Base-by-base conservation (phyloP, 805 yeast genomes). In the Cyberlindnera nakhonratchasimensis region DNA sequence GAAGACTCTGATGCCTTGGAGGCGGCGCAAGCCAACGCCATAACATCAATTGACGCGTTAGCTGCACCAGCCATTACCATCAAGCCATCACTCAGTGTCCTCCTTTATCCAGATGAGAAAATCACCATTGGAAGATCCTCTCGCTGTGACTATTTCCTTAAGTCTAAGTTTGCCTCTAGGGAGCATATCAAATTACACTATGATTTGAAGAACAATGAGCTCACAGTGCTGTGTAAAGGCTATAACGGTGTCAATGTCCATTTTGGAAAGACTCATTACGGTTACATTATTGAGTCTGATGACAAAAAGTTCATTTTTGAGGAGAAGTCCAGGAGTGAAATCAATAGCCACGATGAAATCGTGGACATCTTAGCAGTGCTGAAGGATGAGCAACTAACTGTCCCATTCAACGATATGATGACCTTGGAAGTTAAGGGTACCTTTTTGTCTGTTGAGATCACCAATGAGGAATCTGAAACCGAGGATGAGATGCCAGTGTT, bases 231-330 rank as follows among this genome's bases (percentile, higher is more conserved):
- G 34, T 91, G 97, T 62, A 61, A 79, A 41, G 97, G 98, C 4
- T 75, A 80, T 64, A 91, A 91, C 61, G 96, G 97, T 10, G 65
- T 86, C 38, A 72, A 75, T 9, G 74, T 89, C 16, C 69, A 75
- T 5, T 74, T 87, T 30, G 93, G 96, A 0, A 63, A 60, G 16
- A 52, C 55, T 16, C 50, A 69, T 14, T 70, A 70, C 32, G 64
- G 64, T n/a, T 52, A 55, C 25, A 37, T 57, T 6, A 46, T 42
- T 25, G 47, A 55, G 35, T 29, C 50, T 6, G 43, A 49, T 2
- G 55, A 51, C 7, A 43, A 53, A 5, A 42, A 52, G 4, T 69
- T 53, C 35, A 52, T 54, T 13, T 54, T 66, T 28, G 18, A 24
- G 16, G 35, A 49, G 14, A 36, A 31, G 16, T 2, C 31, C 7